Evolutionary conservation across 805 yeast species (phyloP), one percentile per base, ranked within the genome.

Genomic region (Lipomyces lipofer): DNA sequence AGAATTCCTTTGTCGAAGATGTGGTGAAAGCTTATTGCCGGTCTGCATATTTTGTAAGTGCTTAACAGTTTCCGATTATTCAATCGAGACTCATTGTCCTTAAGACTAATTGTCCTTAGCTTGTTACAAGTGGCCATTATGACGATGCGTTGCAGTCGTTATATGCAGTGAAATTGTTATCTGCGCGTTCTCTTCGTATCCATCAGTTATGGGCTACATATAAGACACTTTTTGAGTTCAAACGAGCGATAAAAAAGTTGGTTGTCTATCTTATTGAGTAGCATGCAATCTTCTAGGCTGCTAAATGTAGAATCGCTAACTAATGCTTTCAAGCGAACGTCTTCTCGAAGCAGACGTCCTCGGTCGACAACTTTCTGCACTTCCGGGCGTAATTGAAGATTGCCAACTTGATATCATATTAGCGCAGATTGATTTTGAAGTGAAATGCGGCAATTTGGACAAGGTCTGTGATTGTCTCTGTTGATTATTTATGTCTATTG

Each of bases 11-110:
- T 13, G 39, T 38, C 10, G 61, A 54, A 15, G 56, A 46, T 15
- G 27, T 24, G 13, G 42, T 52, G 29, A 44, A 42, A 24, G 27
- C 47, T 8, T 43, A 43, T 12, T 54, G 58, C 25, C 58, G 58
- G 13, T n/a, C 36, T 2, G 51, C 59, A 6, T 48, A n/a, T 35
- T 10, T 17, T 27, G 48, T 43, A 44, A 21, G 35, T 8, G 32
- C 49, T 7, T 17, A 30, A 29, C 7, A 15, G 17, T 39, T 39
- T 39, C 21, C 22, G 13, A 5, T 15, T 43, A 8, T 8, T 19
- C 6, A 44, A 27, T 22, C 30, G 25, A 10, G 28, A 4, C 10
- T 19, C 24, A 29, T 28, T 13, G 7, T 35, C 7, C 43, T 30
- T 22, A 8, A 13, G 2, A 30, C 29, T 15, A 43, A 28, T 28